Conservation (phyloP, 2,329 filamentous ascomycete species). For the Apiospora arundinis region DNA sequence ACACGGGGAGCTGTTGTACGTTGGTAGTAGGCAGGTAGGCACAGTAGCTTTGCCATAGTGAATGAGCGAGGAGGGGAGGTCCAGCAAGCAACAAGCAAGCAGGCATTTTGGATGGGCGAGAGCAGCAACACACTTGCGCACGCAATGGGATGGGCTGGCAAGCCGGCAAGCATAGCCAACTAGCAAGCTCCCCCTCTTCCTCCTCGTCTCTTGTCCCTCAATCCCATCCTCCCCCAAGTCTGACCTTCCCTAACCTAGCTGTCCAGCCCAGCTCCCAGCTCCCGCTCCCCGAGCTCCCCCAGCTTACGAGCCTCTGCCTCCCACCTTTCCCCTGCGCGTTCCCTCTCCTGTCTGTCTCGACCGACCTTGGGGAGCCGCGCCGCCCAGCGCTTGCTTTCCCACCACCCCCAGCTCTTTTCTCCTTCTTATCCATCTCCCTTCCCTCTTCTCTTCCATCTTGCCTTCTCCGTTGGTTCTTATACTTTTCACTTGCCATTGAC, state of each 20-base stretch:
- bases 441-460: conserved; percentile 27
- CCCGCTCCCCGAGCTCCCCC: conserved; percentile 19
- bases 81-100: conserved; percentile 26
- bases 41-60: conserved; percentile 15
- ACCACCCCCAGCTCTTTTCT: conserved; percentile 33
- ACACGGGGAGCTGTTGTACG: neutral
- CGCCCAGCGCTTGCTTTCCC: conserved; percentile 33
- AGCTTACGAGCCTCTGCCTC: conserved; percentile 26
- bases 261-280: conserved; percentile 13
- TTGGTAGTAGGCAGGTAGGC: conserved; percentile 4
- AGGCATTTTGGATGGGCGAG: conserved; percentile 28
- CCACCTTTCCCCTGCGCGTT: conserved; percentile 26
- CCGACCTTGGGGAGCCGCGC: conserved; percentile 33
- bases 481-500: conserved; percentile 18
- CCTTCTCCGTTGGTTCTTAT: conserved; percentile 27
- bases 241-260: conserved; percentile 30
- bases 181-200: conserved; percentile 26
- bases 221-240: conserved; percentile 32
- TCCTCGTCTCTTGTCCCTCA: conserved; percentile 24
- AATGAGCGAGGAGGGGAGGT: conserved; percentile 16
- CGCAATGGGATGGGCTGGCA: conserved; percentile 15
- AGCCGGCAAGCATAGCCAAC: conserved; percentile 12
- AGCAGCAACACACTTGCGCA: conserved; percentile 9
- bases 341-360: conserved; percentile 34
- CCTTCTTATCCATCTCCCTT: conserved; percentile 29